These are phyloP conservation scores for Monosporascus sp. DNA, from an alignment of 2,329 filamentous ascomycete genomes.

Conservation along the genomic window DNA sequence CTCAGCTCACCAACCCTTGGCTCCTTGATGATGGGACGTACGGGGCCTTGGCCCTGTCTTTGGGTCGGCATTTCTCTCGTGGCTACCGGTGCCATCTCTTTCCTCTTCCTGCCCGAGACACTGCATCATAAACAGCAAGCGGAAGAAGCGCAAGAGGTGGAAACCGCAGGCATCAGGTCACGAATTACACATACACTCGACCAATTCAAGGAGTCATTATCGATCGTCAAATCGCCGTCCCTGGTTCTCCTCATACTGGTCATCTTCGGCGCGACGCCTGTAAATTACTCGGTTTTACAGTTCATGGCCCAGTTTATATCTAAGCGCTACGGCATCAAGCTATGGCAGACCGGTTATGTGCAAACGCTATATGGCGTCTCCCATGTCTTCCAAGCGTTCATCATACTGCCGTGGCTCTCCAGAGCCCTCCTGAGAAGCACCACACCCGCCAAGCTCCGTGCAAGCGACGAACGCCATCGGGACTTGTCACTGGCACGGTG, in stretches of 20 bases:
- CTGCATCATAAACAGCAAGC: slow-evolving; percentile 8
- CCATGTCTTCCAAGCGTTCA: slow-evolving; percentile 20
- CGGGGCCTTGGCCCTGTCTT: slow-evolving; percentile 22
- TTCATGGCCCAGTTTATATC: slow-evolving; percentile 28
- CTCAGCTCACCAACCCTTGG: slow-evolving; percentile 21
- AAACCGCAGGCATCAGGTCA: slow-evolving; percentile 4
- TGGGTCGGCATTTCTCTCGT: slow-evolving; percentile 14
- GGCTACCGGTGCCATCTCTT: slow-evolving; percentile 7
- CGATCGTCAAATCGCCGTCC: slow-evolving; percentile 20
- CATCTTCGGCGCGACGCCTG: slow-evolving; percentile 12
- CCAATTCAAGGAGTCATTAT: slow-evolving; percentile 20
- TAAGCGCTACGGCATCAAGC: slow-evolving; percentile 23
- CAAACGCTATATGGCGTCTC: slow-evolving; percentile 23
- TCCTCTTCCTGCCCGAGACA: slow-evolving; percentile 25
- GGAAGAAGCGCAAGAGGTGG: background rate
- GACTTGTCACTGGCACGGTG: slow-evolving; percentile 22
- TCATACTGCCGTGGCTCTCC: slow-evolving; percentile 24
- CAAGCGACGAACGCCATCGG: slow-evolving; percentile 20
- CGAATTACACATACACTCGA: slow-evolving; percentile 9
- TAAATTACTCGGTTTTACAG: slow-evolving; percentile 12
- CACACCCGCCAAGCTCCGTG: slow-evolving; percentile 12
- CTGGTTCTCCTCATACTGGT: slow-evolving; percentile 19
- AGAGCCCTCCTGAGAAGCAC: slow-evolving; percentile 13
- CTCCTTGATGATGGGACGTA: slow-evolving; percentile 22
- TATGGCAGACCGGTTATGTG: slow-evolving; percentile 27